Evolutionary conservation across 164 flowering plant species (phyloP).

Genomic region (Magnolia officinalis): DNA sequence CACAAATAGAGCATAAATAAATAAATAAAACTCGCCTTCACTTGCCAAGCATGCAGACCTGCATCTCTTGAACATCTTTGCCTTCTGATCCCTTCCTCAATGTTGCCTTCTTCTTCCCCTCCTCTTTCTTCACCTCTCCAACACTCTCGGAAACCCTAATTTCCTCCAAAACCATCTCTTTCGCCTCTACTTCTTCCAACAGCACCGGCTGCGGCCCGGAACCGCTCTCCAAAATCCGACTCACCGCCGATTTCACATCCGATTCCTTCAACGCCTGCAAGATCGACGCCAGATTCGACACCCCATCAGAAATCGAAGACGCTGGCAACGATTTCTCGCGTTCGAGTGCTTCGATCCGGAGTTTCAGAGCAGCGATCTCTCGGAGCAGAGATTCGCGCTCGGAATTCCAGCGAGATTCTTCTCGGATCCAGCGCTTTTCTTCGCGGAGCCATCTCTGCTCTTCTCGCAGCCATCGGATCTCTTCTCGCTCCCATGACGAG

Average conservation of each 20-base stretch:
- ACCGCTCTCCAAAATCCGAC: slow-evolving; percentile 46
- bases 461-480: slow-evolving; percentile 36
- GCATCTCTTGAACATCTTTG: slow-evolving; percentile 71
- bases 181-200: slow-evolving; percentile 31
- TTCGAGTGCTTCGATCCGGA: slow-evolving; percentile 48
- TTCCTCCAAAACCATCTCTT: slow-evolving; percentile 38
- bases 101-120: slow-evolving; percentile 22
- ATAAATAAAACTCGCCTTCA: slow-evolving; percentile 17
- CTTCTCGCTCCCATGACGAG: slow-evolving; percentile 26
- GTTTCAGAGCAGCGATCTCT: slow-evolving; percentile 46
- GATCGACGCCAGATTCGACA: slow-evolving; percentile 26
- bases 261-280: slow-evolving; percentile 44
- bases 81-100: slow-evolving; percentile 84
- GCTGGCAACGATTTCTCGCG: slow-evolving; percentile 13
- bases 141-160: slow-evolving; percentile 29
- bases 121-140: not conserved
- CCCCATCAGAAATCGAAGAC: slow-evolving; percentile 31
- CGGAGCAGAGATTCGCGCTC: slow-evolving; percentile 62
- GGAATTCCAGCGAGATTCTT: slow-evolving; percentile 61
- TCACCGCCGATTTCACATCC: slow-evolving; percentile 15
- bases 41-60: slow-evolving; percentile 47
- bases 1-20: not conserved
- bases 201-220: slow-evolving; percentile 33
- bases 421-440: slow-evolving; percentile 80
- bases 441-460: slow-evolving; percentile 75